Base-by-base conservation (phyloP, 2,329 filamentous ascomycete species). In the Botryotinia narcissicola region DNA sequence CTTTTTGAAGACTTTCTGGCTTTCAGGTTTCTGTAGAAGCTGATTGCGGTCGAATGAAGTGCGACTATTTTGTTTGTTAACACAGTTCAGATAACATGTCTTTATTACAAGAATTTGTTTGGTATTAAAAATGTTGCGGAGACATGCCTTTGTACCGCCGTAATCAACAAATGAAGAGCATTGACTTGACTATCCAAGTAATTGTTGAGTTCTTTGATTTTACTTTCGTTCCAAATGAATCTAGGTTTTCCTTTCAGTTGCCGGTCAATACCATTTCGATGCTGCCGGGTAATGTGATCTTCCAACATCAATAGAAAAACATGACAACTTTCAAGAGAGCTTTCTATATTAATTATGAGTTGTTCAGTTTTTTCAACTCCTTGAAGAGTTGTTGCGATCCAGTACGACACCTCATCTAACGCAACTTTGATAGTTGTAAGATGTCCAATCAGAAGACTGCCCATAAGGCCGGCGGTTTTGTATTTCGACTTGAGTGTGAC, bases 161-260 rank as follows among this genome's bases (percentile, higher is more conserved):
- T 51, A 7, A 71, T 29, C n/a, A 71, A 22, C 18, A 54, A 42
- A 63, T 71, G 40, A 25, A 63, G 69, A 48, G 59, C 59, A 63
- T 42, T 71, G 9, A 64, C 7, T 35, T 71, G 44, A 22, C n/a
- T 64, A 1, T 54, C 64, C 40, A 71, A 48, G n/a, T 71, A 29
- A 20, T 40, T 64, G 9, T 32, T 64, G 40, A 64, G 51, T 42
- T 64, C 59, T 25, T 25, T 14, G 22, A 71, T 40, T 29, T 37
- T 44, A 9, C n/a, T 25, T 29, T 71, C 59, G 6, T 71, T 42
- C 59, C 54, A 71, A 3, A 63, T 14, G 8, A 63, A 51, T 37
- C 16, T 46, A 18, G 29, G 4, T 51, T 57, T 64, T 16, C 59
- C 59, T 63, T 63, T 44, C 29, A 64, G 22, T 7, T 32, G 25